Evolutionary conservation across 2,329 filamentous ascomycete genomes (phyloP).

Genomic region (Sordariomycetes sp.): DNA sequence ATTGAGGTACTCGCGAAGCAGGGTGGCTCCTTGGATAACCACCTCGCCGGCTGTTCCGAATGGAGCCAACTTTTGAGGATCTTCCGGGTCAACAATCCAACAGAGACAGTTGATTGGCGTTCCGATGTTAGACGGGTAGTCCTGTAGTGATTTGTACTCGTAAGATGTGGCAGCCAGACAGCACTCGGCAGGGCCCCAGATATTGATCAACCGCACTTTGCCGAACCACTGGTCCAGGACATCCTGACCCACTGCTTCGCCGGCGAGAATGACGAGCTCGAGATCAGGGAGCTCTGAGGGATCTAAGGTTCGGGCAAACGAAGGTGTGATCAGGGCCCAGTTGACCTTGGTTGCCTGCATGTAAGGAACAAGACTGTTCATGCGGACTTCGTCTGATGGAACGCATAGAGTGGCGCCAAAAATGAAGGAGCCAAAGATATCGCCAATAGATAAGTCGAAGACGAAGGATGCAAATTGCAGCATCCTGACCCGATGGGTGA

Average conservation of each 20-base stretch:
- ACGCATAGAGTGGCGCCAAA: slow-evolving; percentile 12
- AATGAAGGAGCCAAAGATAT: slow-evolving; percentile 17
- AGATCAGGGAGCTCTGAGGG: slow-evolving; percentile 4
- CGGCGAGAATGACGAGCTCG: slow-evolving; percentile 5
- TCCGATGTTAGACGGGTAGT: not conserved
- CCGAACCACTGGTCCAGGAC: slow-evolving; percentile 6
- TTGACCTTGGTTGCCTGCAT: slow-evolving; percentile 1
- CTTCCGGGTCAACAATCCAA: slow-evolving; percentile 21
- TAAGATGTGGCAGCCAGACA: slow-evolving; percentile 1
- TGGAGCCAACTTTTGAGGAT: slow-evolving; percentile 16
- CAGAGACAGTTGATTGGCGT: not conserved
- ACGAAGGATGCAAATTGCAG: slow-evolving; percentile 37
- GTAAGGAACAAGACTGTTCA: slow-evolving; percentile 6
- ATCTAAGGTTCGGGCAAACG: slow-evolving; percentile 3
- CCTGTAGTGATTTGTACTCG: not conserved
- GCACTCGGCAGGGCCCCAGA: slow-evolving; percentile 10
- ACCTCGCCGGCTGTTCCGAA: slow-evolving; percentile 15
- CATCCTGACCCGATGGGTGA: slow-evolving; percentile 15
- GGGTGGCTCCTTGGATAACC: slow-evolving; percentile 14
- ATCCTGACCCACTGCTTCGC: slow-evolving; percentile 7
- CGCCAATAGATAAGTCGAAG: slow-evolving; percentile 35
- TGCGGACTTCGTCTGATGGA: slow-evolving; percentile 9
- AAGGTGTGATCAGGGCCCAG: slow-evolving; percentile 1
- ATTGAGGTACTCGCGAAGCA: slow-evolving; percentile 13
- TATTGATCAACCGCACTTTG: slow-evolving; percentile 5